Base-by-base conservation (phyloP, 805 yeast genomes). In the Priceomyces castillae region DNA sequence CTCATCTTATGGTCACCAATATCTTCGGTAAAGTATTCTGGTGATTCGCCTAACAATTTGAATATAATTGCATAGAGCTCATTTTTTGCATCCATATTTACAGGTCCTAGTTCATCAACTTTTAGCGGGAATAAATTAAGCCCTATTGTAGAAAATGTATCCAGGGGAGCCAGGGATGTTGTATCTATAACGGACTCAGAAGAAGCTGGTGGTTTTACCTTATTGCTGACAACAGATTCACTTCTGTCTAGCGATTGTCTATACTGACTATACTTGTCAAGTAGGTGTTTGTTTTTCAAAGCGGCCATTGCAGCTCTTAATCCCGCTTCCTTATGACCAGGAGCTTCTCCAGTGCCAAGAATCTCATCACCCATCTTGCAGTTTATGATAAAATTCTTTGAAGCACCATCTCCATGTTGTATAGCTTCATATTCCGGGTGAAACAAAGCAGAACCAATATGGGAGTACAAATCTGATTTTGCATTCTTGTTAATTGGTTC, bases 291-390 rank as follows among this genome's bases (percentile, higher is more conserved):
- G 48, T 87, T 80, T 9, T 67, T 63, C 37, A 92, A 66, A 0
- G 92, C 96, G 40, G 72, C 69, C 82, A 83, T 84, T 0, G 99
- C 99, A 0, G 97, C 97, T 43, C 84, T 70, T 17, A 79, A 62
- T 0, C 96, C 94, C 0, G 97, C 98, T 22, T 80, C 83, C 59
- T 85, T 86, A 3, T 73, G 68, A 48, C 79, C 83, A 18, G 76
- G 71, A 2, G 87, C 98, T 5, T 63, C 67, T 3, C 97, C 98
- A 3, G 61, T 64, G 0, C 96, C 96, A 18, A 92, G 55, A 3
- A 78, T 68, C 16, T 82, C 89, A 43, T 75, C 79, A 2, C 76
- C 81, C 59, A 89, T 78, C 33, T 68, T 56, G 52, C 96, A 85
- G 33, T 80, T 76, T 5, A 90, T 94, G 2, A 73, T 64, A 49